Conservation (phyloP, 2,329 filamentous ascomycete species). For the Ophiostoma novo-ulmi region DNA sequence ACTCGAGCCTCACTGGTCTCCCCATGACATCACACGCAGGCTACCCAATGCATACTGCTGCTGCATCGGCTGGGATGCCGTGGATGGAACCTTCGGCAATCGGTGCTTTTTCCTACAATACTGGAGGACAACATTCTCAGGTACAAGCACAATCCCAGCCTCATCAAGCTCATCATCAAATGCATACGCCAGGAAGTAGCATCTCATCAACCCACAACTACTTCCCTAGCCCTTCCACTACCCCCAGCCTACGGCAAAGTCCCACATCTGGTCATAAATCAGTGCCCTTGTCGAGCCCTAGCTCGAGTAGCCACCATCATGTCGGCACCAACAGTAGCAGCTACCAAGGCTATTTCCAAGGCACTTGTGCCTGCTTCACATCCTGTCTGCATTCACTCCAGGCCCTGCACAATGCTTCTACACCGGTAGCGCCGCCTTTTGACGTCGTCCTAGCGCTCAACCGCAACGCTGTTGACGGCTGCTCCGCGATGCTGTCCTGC, state of each 20-base stretch:
- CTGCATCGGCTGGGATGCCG: slow-evolving; percentile 23
- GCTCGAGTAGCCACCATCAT: not conserved
- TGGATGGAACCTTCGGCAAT: slow-evolving; percentile 23
- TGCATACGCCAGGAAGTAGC: slow-evolving; percentile 36
- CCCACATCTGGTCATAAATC: slow-evolving; percentile 32
- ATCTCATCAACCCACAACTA: slow-evolving; percentile 32
- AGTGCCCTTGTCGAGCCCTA: slow-evolving; percentile 24
- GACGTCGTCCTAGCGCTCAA: slow-evolving; percentile 44
- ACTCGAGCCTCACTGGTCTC: slow-evolving; percentile 33
- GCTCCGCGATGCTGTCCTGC: slow-evolving; percentile 45
- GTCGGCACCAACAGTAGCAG: not conserved
- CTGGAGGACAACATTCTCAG: not conserved
- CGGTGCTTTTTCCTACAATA: slow-evolving; percentile 35
- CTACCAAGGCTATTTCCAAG: slow-evolving; percentile 1
- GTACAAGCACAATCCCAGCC: not conserved
- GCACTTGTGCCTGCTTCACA: slow-evolving; percentile 43
- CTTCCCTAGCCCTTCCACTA: slow-evolving; percentile 40
- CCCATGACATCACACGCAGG: slow-evolving; percentile 37
- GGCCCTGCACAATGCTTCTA: slow-evolving; percentile 41
- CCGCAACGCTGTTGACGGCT: slow-evolving; percentile 46
- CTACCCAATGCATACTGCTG: slow-evolving; percentile 34
- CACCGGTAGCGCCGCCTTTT: slow-evolving; percentile 36
- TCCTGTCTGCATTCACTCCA: slow-evolving; percentile 45
- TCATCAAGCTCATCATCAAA: slow-evolving; percentile 24
- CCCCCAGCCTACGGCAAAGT: slow-evolving; percentile 35